Conservation (phyloP, 345 rosid genomes). For the Eucalyptus virginea region DNA sequence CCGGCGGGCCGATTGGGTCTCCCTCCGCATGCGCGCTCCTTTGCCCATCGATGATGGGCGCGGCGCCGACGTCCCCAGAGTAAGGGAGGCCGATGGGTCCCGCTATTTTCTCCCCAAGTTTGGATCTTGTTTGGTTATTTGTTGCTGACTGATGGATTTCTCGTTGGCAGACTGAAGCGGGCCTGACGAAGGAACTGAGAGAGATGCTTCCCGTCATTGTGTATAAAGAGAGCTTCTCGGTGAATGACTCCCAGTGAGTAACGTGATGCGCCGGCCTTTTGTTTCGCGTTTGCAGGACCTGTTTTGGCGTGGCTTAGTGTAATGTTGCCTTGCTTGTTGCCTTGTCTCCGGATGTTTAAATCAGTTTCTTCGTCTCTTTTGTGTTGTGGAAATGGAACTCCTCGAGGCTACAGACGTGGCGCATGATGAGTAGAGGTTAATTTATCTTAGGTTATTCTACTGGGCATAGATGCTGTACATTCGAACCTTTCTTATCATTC, state of each 20-base stretch:
- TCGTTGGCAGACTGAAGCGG: slow-evolving; percentile 44
- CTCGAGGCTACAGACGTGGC: neutral
- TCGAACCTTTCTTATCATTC: neutral
- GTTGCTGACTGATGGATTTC: neutral
- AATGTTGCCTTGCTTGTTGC: neutral
- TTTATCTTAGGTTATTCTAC: neutral
- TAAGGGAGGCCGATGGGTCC: neutral
- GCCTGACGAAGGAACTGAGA: slow-evolving; percentile 75
- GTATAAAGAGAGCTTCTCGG: slow-evolving; percentile 70
- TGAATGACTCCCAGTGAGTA: slow-evolving; percentile 69
- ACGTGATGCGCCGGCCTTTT: neutral
- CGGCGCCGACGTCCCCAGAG: slow-evolving; percentile 8
- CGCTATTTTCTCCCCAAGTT: neutral
- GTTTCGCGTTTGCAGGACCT: neutral
- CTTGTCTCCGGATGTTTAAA: neutral
- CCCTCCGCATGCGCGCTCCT: slow-evolving; percentile 48
- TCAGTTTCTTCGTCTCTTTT: neutral
- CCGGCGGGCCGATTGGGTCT: slow-evolving; percentile 46
- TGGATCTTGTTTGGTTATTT: neutral
- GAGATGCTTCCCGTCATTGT: slow-evolving; percentile 86
- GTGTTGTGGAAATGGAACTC: neutral
- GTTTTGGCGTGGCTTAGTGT: neutral
- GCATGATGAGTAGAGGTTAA: neutral
- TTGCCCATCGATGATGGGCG: neutral
- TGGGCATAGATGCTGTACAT: neutral